phyloP scores from a whole-genome alignment of 495 filamentous ascomycete genomes.

The Hapsidospora chrysogenum region DNA sequence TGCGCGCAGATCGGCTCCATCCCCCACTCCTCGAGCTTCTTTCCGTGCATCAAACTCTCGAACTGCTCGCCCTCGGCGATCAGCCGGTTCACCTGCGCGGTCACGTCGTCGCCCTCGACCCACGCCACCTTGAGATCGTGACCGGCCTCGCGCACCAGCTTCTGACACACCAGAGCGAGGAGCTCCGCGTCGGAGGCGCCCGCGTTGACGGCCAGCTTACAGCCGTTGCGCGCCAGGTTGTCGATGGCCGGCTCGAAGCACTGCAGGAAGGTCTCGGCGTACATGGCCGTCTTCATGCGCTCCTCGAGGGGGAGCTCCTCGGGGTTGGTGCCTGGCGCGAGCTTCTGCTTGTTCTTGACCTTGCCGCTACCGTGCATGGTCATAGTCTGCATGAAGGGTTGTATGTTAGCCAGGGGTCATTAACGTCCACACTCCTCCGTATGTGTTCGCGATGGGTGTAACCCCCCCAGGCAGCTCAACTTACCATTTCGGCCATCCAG shows the following conservation, averaged over 20 bases:
- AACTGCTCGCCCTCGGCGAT: not conserved
- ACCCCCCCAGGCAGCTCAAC: too few species aligned
- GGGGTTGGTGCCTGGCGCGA: not conserved
- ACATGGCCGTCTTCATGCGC: not conserved
- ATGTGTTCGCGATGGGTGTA: too few species aligned
- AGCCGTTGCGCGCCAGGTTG: not conserved
- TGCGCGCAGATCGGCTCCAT: not conserved
- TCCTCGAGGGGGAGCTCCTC: not conserved
- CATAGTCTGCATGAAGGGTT: not conserved
- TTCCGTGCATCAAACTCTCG: not conserved
- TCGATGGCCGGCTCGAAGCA: not conserved
- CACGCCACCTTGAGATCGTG: not conserved
- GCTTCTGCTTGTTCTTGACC: not conserved
- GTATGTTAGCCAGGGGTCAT: not conserved
- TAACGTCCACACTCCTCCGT: too few species aligned
- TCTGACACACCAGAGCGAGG: not conserved
- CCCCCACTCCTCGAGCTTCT: not conserved
- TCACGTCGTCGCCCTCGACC: not conserved
- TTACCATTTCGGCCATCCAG: not conserved
- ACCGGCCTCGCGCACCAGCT: not conserved
- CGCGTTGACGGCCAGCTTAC: not conserved
- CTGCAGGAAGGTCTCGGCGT: not conserved
- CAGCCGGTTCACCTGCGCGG: not conserved
- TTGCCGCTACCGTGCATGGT: not conserved
- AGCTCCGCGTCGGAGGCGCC: not conserved